Evolutionary conservation across 345 rosid genomes (phyloP).

Genomic region (Eucalyptus camaldulensis): DNA sequence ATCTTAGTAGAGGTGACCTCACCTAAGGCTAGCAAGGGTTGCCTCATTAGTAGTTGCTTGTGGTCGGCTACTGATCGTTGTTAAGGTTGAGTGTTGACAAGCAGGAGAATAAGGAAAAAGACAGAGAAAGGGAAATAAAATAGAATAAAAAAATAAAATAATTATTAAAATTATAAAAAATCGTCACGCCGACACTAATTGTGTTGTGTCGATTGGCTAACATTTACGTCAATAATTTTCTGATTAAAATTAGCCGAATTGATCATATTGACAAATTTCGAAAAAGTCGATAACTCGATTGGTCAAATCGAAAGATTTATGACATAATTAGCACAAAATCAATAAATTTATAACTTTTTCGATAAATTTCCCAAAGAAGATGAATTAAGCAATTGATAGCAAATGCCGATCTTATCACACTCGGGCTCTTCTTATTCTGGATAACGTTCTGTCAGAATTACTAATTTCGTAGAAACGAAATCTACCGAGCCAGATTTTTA

Average conservation of each 20-base stretch:
- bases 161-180: too few relatives aligned
- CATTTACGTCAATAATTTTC: not conserved
- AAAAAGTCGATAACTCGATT: too few relatives aligned
- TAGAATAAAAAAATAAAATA: fast-evolving
- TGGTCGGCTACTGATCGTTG: fast-evolving
- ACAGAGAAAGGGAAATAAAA: too few relatives aligned
- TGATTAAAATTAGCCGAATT: too few relatives aligned
- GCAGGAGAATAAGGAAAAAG: not conserved
- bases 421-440: not conserved
- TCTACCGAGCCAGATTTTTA: too few relatives aligned
- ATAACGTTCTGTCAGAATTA: fast-evolving
- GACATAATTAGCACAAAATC: too few relatives aligned
- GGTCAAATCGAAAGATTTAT: too few relatives aligned
- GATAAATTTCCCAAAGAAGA: not conserved
- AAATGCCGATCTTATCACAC: fast-evolving
- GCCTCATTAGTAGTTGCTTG: not conserved
- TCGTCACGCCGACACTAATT: fast-evolving
- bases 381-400: not conserved
- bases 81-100: not conserved
- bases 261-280: too few relatives aligned
- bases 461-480: fast-evolving
- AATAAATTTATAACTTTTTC: too few relatives aligned
- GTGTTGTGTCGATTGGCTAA: fast-evolving
- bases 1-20: too few relatives aligned
- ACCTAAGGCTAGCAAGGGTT: fast-evolving